Conservation (phyloP, 768 basidiomycete genomes). For the Auriscalpium orientale region DNA sequence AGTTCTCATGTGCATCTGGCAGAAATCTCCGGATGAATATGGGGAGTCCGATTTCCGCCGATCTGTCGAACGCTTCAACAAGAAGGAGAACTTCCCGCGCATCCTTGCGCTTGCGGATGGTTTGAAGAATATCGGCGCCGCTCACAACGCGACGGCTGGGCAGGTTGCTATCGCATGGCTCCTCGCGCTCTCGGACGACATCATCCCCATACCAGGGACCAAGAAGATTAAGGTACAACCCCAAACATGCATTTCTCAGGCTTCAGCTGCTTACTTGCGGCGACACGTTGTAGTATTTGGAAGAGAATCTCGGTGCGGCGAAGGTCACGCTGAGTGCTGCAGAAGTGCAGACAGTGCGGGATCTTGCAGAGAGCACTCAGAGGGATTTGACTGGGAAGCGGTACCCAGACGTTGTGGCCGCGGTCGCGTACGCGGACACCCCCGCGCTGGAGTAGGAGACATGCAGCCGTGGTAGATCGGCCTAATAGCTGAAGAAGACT, state of each 20-base stretch:
- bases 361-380: conserved; percentile 4
- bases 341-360: conserved; percentile 5
- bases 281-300: conserved; percentile 28
- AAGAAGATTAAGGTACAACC: conserved; percentile 24
- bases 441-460: too few relatives aligned
- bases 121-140: conserved; percentile 25
- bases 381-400: conserved; percentile 5
- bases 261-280: too few relatives aligned
- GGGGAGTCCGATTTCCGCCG: conserved; percentile 21
- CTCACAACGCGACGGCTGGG: conserved; percentile 28
- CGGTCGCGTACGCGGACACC: conserved; percentile 1
- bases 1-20: conserved; percentile 12
- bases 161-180: conserved; percentile 36
- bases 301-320: conserved; percentile 15
- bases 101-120: conserved; percentile 31
- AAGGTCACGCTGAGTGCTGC: conserved; percentile 4
- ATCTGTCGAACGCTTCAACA: conserved; percentile 20
- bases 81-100: conserved; percentile 36
- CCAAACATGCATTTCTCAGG: neutral
- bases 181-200: conserved; percentile 23
- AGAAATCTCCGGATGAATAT: conserved; percentile 21
- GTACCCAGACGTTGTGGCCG: conserved; percentile 1
- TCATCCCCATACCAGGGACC: conserved; percentile 22
- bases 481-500: too few relatives aligned
- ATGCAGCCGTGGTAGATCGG: too few relatives aligned